A percentile compares a stretch with the other conserved stretches of the same genome.
Conservation (phyloP, 805 yeast genomes). For the Clavispora carvajalis region DNA sequence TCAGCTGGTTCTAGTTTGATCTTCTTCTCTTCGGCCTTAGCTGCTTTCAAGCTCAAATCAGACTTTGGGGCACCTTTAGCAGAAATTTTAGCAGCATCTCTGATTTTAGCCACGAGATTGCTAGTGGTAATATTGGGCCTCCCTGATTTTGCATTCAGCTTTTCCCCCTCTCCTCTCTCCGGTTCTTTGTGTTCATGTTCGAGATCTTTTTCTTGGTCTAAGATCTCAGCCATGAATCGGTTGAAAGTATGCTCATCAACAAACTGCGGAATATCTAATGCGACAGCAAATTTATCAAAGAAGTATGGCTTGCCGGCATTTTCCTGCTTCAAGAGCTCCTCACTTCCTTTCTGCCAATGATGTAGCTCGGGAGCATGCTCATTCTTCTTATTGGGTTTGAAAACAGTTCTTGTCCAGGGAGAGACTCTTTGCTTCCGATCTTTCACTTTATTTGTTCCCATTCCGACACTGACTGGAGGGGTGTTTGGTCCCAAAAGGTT, state of each 20-base stretch:
- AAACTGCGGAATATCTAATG: constrained; percentile 65
- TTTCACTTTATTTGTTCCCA: constrained; percentile 42
- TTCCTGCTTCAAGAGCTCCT: constrained; percentile 35
- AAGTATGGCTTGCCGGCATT: constrained; percentile 43
- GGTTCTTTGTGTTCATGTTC: constrained; percentile 5
- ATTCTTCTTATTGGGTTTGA: constrained; percentile 45
- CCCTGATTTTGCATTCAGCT: background rate
- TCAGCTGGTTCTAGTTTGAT: background rate
- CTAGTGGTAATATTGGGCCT: background rate
- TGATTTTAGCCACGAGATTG: background rate
- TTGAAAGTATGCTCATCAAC: constrained; percentile 55
- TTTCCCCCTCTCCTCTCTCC: constrained; percentile 6
- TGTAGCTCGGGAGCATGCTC: constrained; percentile 44
- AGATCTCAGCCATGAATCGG: constrained; percentile 41
- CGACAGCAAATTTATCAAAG: constrained; percentile 71
- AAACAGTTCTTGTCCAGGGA: constrained; percentile 74
- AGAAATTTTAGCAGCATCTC: constrained; percentile 1
- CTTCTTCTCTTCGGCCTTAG: background rate
- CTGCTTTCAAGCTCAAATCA: background rate
- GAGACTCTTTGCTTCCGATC: constrained; percentile 65
- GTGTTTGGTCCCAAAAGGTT: constrained; percentile 86
- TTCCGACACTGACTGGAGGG: constrained; percentile 58
- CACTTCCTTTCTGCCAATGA: constrained; percentile 87
- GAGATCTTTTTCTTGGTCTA: constrained; percentile 16
- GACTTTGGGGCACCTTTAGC: constrained; percentile 1